phyloP scores from a whole-genome alignment of 495 filamentous ascomycete genomes.

The Neurospora sp. region DNA sequence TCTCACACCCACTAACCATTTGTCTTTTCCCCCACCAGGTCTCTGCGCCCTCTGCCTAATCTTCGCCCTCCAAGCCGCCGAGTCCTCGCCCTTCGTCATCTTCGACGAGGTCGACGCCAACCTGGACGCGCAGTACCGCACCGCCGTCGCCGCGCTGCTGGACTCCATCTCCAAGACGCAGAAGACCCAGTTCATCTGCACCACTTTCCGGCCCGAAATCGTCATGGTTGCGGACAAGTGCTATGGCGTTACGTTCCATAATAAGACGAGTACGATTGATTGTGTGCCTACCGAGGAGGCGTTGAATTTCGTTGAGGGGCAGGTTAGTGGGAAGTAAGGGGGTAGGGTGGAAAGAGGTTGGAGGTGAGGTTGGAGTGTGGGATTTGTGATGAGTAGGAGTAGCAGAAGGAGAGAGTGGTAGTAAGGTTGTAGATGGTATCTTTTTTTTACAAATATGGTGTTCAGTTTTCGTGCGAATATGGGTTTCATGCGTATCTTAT shows the following conservation, averaged over 20 bases:
- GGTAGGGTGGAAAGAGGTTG: background rate
- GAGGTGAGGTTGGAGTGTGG: background rate
- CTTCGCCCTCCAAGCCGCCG: conserved; percentile 97
- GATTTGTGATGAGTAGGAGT: background rate
- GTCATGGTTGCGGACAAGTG: conserved; percentile 91
- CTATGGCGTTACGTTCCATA: conserved; percentile 89
- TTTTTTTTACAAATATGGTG: background rate
- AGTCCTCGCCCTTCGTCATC: conserved; percentile 95
- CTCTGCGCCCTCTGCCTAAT: conserved; percentile 90
- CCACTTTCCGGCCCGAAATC: conserved; percentile 97
- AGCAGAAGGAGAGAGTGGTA: background rate
- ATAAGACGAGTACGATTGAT: conserved; percentile 88
- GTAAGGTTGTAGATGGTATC: background rate
- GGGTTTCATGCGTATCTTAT: background rate
- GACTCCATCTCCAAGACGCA: conserved; percentile 58
- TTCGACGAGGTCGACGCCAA: conserved; percentile 99
- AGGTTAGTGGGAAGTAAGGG: conserved; percentile 23
- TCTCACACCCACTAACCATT: too few species aligned
- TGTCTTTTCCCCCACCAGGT: conserved; percentile 38
- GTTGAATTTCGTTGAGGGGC: conserved; percentile 84
- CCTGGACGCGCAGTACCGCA: conserved; percentile 93
- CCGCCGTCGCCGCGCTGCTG: conserved; percentile 82
- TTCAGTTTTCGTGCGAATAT: background rate
- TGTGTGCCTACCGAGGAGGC: conserved; percentile 81
- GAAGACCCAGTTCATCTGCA: conserved; percentile 66